phyloP scores from a whole-genome alignment of 441 rosid genomes.

The Flueggea neowawraea region DNA sequence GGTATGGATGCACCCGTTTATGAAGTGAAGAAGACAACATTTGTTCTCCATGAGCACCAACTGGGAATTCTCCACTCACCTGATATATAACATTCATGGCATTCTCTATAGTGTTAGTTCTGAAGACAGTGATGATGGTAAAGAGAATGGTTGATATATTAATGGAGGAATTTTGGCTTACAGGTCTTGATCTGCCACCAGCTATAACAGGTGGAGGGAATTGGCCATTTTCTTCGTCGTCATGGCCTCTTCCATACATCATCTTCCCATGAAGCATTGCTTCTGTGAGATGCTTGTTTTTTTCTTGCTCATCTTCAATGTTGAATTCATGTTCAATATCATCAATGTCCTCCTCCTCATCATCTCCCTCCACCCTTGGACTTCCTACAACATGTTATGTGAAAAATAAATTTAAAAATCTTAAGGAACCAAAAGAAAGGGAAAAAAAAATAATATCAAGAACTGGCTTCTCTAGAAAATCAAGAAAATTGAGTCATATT shows the following conservation, averaged over 20 bases:
- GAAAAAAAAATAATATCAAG: no score
- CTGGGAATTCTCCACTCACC: constrained; percentile 85
- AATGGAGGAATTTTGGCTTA: constrained; percentile 17
- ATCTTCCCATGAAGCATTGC: constrained; percentile 94
- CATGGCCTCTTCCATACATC: constrained; percentile 98
- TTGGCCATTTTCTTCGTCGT: constrained; percentile 67
- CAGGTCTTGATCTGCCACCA: constrained; percentile 75
- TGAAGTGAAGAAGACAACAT: constrained; percentile 59
- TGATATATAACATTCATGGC: constrained; percentile 11
- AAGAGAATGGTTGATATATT: no score
- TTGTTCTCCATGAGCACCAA: constrained; percentile 58
- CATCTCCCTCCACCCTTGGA: constrained; percentile 94
- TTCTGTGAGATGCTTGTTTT: constrained; percentile 65
- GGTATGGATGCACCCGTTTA: constrained; percentile 87
- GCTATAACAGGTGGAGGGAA: constrained; percentile 59
- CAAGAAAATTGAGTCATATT: no score
- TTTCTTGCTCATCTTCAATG: constrained; percentile 71
- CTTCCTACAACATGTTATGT: constrained; percentile 44
- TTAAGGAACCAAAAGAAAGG: no score
- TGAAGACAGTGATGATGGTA: no score
- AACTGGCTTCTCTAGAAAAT: no score
- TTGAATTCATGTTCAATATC: constrained; percentile 98
- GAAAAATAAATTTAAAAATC: no score
- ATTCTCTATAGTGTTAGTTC: no score
- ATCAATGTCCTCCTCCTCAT: constrained; percentile 94